Base-by-base conservation (phyloP, 768 basidiomycete species). In the Psilocybe sp. region DNA sequence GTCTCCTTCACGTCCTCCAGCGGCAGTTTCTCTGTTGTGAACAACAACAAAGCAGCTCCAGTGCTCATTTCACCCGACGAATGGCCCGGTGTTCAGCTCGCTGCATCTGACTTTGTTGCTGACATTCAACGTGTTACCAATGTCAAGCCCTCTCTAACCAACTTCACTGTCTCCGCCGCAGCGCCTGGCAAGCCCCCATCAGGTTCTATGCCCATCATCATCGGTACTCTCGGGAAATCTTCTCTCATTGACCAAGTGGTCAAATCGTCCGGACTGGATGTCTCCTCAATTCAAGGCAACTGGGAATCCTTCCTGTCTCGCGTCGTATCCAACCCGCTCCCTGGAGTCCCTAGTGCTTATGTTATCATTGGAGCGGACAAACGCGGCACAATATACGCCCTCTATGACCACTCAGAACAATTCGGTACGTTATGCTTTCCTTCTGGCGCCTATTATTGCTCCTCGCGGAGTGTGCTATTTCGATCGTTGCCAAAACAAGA, bases 361-460 rank as follows among this genome's bases (percentile, higher is more conserved):
- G 79, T 88, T 36, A 78, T 89, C 44, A 74, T 84, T 52, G 86
- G 86, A 10, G 72, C 81, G 1, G 86, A 88, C 63, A 82, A 85
- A 63, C 70, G 86, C 38, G 86, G 85, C 8, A 81, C 83, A 0
- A 83, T 87, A 32, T 87, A 74, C 57, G 81, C 75, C 2, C 57
- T 87, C 32, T 86, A 87, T 58, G 83, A 85, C 58, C 78, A 83
- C 49, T 82, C 81, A 9, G 84, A 87, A 60, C 84, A 86, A 59
- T 80, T 86, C 60, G 85, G 85, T 78, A 35, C 43, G 49, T 44
- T 18, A 14, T 14, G 10, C 16, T 44, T 31, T 16, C 41, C 37
- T 52, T 50, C 18, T 40, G 19, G 41, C 18, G 36, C 18, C 31
- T 16, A 45, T 32, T 37, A 28, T 31, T 40, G 19, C 20, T 10